Evolutionary conservation across 2,329 filamentous ascomycete genomes (phyloP).

Genomic region (Teratosphaeria epicoccoides): DNA sequence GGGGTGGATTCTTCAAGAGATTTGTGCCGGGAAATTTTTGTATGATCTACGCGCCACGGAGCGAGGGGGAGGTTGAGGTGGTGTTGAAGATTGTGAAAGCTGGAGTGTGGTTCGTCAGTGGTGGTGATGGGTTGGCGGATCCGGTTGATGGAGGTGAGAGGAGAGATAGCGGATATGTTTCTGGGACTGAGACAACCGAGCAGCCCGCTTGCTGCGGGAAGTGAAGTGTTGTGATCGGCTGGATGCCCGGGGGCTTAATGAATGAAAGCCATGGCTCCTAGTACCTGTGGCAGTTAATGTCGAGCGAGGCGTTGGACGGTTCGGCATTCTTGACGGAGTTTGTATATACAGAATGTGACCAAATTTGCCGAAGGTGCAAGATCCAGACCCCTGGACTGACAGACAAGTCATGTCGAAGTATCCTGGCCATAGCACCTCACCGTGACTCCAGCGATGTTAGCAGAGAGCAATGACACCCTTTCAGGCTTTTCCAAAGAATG

Average conservation of each 20-base stretch:
- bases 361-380: too few species aligned
- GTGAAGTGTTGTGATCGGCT: neutral
- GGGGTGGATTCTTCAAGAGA: slow-evolving; percentile 53
- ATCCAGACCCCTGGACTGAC: too few species aligned
- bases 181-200: neutral
- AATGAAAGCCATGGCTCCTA: neutral
- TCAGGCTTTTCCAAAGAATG: too few species aligned
- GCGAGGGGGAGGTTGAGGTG: slow-evolving; percentile 55
- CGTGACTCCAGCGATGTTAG: too few species aligned
- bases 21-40: slow-evolving; percentile 67
- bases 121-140: slow-evolving; percentile 11
- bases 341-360: too few species aligned
- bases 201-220: neutral
- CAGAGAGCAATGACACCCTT: too few species aligned
- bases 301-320: neutral
- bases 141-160: slow-evolving; percentile 1
- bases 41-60: slow-evolving; percentile 71
- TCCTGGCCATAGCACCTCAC: too few species aligned
- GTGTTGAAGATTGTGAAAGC: slow-evolving; percentile 62
- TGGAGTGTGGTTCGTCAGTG: slow-evolving; percentile 55
- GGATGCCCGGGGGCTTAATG: neutral
- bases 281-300: neutral
- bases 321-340: neutral
- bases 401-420: too few species aligned
- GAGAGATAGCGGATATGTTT: slow-evolving; percentile 8